These are phyloP conservation scores for Nitzschia palea DNA, from an alignment of 108 stramenopile species.

Conservation along the genomic window DNA sequence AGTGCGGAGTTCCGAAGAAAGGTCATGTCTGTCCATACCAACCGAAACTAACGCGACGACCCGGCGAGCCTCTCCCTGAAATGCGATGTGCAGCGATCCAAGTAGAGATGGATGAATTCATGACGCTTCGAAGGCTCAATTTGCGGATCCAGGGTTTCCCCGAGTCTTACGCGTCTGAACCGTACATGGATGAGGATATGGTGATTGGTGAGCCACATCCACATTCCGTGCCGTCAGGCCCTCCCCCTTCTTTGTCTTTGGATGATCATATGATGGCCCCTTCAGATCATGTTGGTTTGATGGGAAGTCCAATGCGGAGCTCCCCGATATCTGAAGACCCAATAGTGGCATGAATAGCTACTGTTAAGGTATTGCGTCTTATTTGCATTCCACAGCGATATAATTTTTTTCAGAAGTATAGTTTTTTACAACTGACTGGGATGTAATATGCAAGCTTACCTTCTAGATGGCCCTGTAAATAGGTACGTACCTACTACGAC, in stretches of 20 bases:
- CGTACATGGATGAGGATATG: slow-evolving; percentile 46
- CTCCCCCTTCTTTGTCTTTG: slow-evolving; percentile 5
- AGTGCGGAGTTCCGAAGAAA: slow-evolving; percentile 91
- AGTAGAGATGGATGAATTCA: slow-evolving; percentile 91
- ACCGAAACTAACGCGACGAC: slow-evolving; percentile 77
- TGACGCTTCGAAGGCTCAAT: slow-evolving; percentile 85
- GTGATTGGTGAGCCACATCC: slow-evolving; percentile 42
- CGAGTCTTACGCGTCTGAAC: slow-evolving; percentile 81
- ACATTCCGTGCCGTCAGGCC: slow-evolving; percentile 14
- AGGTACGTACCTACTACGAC: too few species aligned
- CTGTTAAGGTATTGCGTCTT: too few species aligned
- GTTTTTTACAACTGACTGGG: too few species aligned
- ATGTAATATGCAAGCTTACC: too few species aligned
- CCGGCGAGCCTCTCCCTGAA: slow-evolving; percentile 81
- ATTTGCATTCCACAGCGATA: too few species aligned
- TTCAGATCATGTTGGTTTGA: slow-evolving; percentile 18
- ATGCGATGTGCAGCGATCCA: slow-evolving; percentile 85
- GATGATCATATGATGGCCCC: neutral
- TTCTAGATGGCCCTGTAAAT: too few species aligned
- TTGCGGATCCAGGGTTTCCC: slow-evolving; percentile 88
- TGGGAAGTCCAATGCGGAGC: slow-evolving; percentile 24
- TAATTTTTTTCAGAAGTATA: too few species aligned
- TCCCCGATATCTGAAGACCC: slow-evolving; percentile 32
- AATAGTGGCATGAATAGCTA: slow-evolving; percentile 24
- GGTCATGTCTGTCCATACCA: slow-evolving; percentile 94